Percentiles rank a stretch among this genome's conserved stretches.
These are phyloP conservation scores for Fusarium papillatum DNA, from an alignment of 2,329 filamentous ascomycete species.

Conservation along the genomic window DNA sequence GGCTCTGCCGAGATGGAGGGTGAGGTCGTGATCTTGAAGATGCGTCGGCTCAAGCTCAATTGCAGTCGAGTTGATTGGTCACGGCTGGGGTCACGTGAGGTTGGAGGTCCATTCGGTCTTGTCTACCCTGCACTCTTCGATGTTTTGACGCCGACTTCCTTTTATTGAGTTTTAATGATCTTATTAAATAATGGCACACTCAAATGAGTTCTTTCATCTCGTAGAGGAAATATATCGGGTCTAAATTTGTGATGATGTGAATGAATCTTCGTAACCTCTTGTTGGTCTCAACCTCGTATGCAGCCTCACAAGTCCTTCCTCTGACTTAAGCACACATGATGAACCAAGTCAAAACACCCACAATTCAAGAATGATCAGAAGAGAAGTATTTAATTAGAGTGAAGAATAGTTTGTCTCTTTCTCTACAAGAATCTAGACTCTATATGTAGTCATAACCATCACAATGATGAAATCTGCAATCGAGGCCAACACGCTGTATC, in stretches of 20 bases:
- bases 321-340: fast-evolving
- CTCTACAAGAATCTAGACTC: conserved; percentile 28
- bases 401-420: neutral
- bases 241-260: neutral
- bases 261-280: neutral
- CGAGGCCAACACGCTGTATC: conserved; percentile 13
- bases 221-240: fast-evolving
- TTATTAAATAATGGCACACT: neutral
- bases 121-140: conserved; percentile 26
- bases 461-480: conserved; percentile 6
- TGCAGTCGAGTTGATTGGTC: conserved; percentile 44
- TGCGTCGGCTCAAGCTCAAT: conserved; percentile 44
- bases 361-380: neutral
- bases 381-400: neutral
- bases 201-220: neutral
- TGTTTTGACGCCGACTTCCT: neutral
- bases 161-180: no score
- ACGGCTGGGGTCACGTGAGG: conserved; percentile 37
- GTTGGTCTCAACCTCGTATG: neutral
- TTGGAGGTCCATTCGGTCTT: fast-evolving
- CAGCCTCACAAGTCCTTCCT: neutral
- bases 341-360: neutral
- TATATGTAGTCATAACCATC: conserved; percentile 14
- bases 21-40: conserved; percentile 46
- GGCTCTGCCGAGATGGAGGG: conserved; percentile 37